Conservation (phyloP, 441 rosid species). For the Pelargonium myrrhifolium region DNA sequence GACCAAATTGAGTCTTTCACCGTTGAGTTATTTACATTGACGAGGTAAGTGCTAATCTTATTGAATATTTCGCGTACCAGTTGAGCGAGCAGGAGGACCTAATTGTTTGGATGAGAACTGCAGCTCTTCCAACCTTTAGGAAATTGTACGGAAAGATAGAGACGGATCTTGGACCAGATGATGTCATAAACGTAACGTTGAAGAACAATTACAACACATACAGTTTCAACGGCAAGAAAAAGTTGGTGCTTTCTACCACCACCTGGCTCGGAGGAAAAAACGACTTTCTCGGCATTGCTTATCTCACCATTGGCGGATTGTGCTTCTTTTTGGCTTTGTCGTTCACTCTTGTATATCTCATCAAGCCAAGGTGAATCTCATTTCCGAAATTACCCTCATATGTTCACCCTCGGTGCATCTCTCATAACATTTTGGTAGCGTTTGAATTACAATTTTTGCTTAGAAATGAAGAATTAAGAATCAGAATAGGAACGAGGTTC, state of each 20-base stretch:
- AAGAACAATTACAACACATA: slow-evolving; percentile 47
- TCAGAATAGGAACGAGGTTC: no score
- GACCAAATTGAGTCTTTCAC: no score
- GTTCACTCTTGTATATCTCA: slow-evolving; percentile 36
- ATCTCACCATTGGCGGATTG: slow-evolving; percentile 36
- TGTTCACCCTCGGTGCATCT: neutral
- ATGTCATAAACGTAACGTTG: slow-evolving; percentile 24
- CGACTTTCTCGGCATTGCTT: slow-evolving; percentile 41
- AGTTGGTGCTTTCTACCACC: slow-evolving; percentile 40
- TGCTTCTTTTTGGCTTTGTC: slow-evolving; percentile 37
- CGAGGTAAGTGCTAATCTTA: neutral
- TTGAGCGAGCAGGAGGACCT: slow-evolving; percentile 44
- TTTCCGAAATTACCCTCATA: neutral
- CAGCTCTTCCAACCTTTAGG: slow-evolving; percentile 45
- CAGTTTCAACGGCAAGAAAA: slow-evolving; percentile 40
- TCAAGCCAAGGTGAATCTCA: slow-evolving; percentile 35
- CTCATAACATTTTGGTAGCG: no score
- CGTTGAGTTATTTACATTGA: no score
- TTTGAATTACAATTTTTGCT: no score
- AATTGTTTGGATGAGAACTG: slow-evolving; percentile 52
- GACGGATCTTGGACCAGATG: slow-evolving; percentile 27
- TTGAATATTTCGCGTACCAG: slow-evolving; percentile 21
- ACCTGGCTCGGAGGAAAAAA: slow-evolving; percentile 52
- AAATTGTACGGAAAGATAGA: slow-evolving; percentile 47
- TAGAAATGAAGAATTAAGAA: no score